Percentiles rank a stretch among this genome's conserved stretches.
phyloP scores from a whole-genome alignment of 1,139 yeast genomes.

The Debaryomyces sp. region DNA sequence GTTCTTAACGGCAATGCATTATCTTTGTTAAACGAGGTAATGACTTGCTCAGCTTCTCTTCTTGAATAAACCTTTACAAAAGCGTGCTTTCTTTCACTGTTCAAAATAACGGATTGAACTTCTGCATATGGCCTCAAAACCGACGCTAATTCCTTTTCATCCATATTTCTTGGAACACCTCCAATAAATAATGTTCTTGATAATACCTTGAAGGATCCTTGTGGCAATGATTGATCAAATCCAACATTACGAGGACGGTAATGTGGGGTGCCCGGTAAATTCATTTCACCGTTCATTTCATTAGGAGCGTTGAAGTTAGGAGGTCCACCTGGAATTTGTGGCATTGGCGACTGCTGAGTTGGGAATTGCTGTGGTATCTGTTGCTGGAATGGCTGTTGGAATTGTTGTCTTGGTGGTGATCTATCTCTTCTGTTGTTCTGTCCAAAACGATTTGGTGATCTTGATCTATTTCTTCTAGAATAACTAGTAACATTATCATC shows the following conservation, averaged over 20 bases:
- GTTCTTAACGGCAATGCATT: conserved; percentile 67
- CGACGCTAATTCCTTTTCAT: conserved; percentile 66
- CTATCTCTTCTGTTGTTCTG: conserved; percentile 30
- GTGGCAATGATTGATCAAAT: conserved; percentile 72
- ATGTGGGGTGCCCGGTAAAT: conserved; percentile 70
- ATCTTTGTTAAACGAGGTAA: conserved; percentile 56
- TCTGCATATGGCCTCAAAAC: conserved; percentile 88
- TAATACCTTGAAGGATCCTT: conserved; percentile 78
- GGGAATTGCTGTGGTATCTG: conserved; percentile 15
- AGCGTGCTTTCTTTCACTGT: conserved; percentile 90
- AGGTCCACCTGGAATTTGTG: conserved; percentile 6
- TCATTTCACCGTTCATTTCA: conserved; percentile 52
- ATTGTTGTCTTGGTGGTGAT: conserved; percentile 32
- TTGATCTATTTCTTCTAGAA: conserved; percentile 56
- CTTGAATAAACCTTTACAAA: conserved; percentile 97
- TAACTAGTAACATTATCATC: conserved; percentile 32
- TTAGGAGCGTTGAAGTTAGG: neutral
- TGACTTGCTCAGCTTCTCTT: conserved; percentile 83
- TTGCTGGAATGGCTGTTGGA: conserved; percentile 8
- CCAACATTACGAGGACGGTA: conserved; percentile 72
- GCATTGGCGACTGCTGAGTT: conserved; percentile 15
- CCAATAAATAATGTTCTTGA: conserved; percentile 94
- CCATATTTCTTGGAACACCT: conserved; percentile 86
- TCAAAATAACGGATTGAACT: conserved; percentile 87
- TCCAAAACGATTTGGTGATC: conserved; percentile 52